Conservation (phyloP, 305 asterid species). For the Rubia balearica region DNA sequence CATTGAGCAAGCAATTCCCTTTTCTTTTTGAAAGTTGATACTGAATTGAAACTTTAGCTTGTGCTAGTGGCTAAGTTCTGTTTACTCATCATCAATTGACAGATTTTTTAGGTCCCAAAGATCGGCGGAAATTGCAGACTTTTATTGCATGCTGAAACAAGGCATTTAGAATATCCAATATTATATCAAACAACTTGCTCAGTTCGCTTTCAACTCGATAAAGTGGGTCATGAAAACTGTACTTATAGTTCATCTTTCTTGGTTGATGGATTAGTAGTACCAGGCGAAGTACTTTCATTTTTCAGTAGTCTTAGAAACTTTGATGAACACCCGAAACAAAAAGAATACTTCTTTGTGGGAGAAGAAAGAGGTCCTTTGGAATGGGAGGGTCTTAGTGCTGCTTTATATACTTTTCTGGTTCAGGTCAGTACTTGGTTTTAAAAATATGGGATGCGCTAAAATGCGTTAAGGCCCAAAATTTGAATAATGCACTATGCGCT, state of each 20-base stretch:
- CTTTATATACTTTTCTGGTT: background rate
- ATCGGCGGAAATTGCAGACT: background rate
- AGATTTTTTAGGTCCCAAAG: background rate
- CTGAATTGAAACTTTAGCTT: background rate
- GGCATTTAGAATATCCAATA: background rate
- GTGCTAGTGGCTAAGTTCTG: background rate
- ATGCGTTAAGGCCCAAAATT: too few relatives aligned
- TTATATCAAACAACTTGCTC: background rate
- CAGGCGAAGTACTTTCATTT: background rate
- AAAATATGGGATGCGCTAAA: too few relatives aligned
- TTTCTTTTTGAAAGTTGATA: background rate
- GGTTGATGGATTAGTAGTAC: background rate
- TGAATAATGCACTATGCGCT: too few relatives aligned
- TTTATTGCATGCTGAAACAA: background rate
- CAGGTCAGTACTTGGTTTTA: too few relatives aligned
- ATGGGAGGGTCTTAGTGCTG: background rate
- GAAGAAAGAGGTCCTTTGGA: background rate
- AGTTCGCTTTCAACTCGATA: background rate
- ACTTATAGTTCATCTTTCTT: background rate
- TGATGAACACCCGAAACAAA: background rate
- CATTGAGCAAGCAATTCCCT: background rate
- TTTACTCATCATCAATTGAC: background rate
- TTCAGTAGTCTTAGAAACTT: slow-evolving; percentile 1
- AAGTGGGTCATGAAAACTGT: background rate
- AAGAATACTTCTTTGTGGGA: background rate